These are phyloP conservation scores for Kitagawia praeruptora DNA, from an alignment of 129 eudicot species.

Conservation along the genomic window DNA sequence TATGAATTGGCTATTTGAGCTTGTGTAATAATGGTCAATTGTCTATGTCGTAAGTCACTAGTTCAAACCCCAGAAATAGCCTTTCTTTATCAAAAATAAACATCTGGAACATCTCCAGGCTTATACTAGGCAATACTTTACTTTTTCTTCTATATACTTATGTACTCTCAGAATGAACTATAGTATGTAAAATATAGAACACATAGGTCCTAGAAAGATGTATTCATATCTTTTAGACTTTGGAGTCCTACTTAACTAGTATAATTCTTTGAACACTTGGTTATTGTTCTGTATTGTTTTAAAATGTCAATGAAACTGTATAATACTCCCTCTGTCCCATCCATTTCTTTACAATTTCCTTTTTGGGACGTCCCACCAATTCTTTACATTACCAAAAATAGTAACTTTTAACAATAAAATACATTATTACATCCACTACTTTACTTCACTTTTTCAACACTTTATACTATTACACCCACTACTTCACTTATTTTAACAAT, in stretches of 20 bases:
- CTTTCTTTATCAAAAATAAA: not conserved
- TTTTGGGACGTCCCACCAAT: too few relatives aligned
- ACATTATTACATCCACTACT: too few relatives aligned
- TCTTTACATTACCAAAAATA: too few relatives aligned
- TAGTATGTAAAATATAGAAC: too few relatives aligned
- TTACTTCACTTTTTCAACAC: too few relatives aligned
- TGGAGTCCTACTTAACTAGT: not conserved
- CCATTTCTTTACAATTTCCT: too few relatives aligned
- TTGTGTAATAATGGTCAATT: constrained; percentile 1
- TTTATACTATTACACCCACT: too few relatives aligned
- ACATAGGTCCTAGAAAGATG: not conserved
- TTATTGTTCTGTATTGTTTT: not conserved
- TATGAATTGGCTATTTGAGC: not conserved
- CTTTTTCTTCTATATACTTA: not conserved
- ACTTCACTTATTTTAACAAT: too few relatives aligned
- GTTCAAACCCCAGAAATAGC: not conserved
- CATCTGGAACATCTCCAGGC: not conserved
- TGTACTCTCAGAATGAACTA: not conserved
- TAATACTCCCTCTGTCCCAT: too few relatives aligned
- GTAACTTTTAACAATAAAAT: too few relatives aligned
- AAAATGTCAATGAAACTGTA: not conserved
- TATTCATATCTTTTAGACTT: not conserved
- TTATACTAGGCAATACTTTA: not conserved
- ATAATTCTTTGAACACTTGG: not conserved
- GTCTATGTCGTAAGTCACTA: not conserved